phyloP scores from a whole-genome alignment of 805 yeast species.

The Metschnikowia rubicola region DNA sequence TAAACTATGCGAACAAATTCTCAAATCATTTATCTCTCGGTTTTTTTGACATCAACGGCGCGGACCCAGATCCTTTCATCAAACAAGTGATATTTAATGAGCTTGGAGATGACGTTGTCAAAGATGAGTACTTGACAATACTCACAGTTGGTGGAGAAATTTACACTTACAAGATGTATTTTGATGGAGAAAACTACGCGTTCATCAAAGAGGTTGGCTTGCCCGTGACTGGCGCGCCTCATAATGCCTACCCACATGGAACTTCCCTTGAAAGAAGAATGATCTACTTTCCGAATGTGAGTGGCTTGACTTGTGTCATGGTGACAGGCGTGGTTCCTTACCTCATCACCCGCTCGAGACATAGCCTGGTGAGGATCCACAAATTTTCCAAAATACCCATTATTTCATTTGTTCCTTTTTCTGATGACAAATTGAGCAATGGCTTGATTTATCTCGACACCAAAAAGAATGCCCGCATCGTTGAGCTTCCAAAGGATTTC shows the following conservation, averaged over 20 bases:
- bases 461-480: conserved; percentile 62
- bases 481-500: conserved; percentile 44
- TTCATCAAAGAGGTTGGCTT: conserved; percentile 44
- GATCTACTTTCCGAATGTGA: conserved; percentile 54
- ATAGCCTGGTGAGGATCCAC: conserved; percentile 61
- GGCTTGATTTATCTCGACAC: conserved; percentile 74
- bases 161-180: conserved; percentile 57
- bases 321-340: conserved; percentile 75
- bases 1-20: conserved; percentile 47
- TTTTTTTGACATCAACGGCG: conserved; percentile 47
- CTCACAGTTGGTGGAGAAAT: conserved; percentile 82
- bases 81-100: conserved; percentile 63
- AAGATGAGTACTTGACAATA: conserved; percentile 64
- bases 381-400: conserved; percentile 63
- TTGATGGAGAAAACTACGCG: conserved; percentile 42
- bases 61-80: conserved; percentile 68
- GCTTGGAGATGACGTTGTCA: conserved; percentile 54
- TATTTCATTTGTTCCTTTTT: conserved; percentile 61
- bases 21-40: conserved; percentile 42
- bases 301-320: conserved; percentile 58
- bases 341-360: conserved; percentile 59
- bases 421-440: conserved; percentile 34
- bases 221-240: conserved; percentile 72
- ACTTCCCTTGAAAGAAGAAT: conserved; percentile 66
- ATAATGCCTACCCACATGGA: conserved; percentile 67